A percentile compares a stretch with the other conserved stretches of the same genome.
These are phyloP conservation scores for Hygrophorus pudorinus DNA, from an alignment of 768 basidiomycete genomes.

Conservation along the genomic window DNA sequence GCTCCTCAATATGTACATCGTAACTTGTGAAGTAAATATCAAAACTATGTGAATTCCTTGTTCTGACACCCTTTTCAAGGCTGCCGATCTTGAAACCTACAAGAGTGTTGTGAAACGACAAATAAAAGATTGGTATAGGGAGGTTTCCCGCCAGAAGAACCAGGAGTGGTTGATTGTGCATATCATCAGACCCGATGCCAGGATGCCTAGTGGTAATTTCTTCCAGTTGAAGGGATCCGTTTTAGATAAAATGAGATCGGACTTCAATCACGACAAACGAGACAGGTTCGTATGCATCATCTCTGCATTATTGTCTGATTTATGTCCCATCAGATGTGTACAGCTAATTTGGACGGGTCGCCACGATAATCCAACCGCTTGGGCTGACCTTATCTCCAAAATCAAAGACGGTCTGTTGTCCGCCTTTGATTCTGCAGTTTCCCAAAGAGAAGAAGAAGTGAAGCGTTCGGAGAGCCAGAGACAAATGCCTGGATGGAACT, in stretches of 20 bases:
- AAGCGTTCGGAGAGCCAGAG: slow-evolving; percentile 82
- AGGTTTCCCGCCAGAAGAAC: slow-evolving; percentile 56
- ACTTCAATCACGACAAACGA: slow-evolving; percentile 84
- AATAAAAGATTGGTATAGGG: slow-evolving; percentile 85
- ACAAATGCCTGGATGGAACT: slow-evolving; percentile 96
- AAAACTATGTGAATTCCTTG: neutral
- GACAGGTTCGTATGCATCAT: slow-evolving; percentile 49
- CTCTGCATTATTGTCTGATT: slow-evolving; percentile 10
- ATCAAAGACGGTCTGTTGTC: slow-evolving; percentile 84
- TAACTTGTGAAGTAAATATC: slow-evolving; percentile 72
- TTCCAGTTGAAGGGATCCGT: slow-evolving; percentile 82
- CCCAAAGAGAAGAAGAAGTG: slow-evolving; percentile 82
- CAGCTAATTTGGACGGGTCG: slow-evolving; percentile 69
- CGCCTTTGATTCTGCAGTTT: slow-evolving; percentile 73
- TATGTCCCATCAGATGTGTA: slow-evolving; percentile 46
- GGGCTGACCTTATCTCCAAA: slow-evolving; percentile 83
- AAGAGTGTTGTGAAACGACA: slow-evolving; percentile 68
- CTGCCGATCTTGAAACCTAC: slow-evolving; percentile 65
- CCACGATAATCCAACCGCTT: slow-evolving; percentile 64
- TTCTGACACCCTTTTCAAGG: slow-evolving; percentile 26
- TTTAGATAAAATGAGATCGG: slow-evolving; percentile 81
- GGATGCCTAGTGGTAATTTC: slow-evolving; percentile 49
- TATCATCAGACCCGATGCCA: slow-evolving; percentile 64
- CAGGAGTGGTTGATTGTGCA: slow-evolving; percentile 94
- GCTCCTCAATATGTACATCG: slow-evolving; percentile 76